Evolutionary conservation across 1,139 yeast species (phyloP).

Genomic region (Sporopachydermia cereana): DNA sequence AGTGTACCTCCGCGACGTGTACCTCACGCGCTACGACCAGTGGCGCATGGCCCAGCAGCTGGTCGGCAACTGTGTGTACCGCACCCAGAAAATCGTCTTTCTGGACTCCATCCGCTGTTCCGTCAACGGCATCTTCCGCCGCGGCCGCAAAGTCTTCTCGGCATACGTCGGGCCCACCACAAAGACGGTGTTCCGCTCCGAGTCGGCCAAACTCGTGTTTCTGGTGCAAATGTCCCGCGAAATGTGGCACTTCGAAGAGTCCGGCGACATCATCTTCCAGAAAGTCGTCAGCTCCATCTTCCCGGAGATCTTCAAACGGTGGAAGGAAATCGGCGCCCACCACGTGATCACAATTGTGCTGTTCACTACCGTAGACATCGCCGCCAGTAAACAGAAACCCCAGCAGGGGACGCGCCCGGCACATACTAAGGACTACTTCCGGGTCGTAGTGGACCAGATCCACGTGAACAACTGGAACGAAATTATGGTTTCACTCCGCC

Average conservation of each 20-base stretch:
- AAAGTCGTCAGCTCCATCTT: conserved; percentile 82
- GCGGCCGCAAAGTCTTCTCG: conserved; percentile 55
- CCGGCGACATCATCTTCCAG: conserved; percentile 89
- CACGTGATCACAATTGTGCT: conserved; percentile 86
- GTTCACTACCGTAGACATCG: conserved; percentile 69
- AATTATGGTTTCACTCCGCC: conserved; percentile 77
- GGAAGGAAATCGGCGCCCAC: conserved; percentile 81
- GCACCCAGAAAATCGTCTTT: conserved; percentile 53
- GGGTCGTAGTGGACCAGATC: conserved; percentile 94
- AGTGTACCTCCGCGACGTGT: conserved; percentile 67
- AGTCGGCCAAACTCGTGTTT: conserved; percentile 74
- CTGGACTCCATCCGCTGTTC: conserved; percentile 52
- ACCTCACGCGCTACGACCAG: conserved; percentile 85
- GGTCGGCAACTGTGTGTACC: conserved; percentile 52
- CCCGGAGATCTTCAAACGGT: conserved; percentile 78
- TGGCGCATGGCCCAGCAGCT: conserved; percentile 68
- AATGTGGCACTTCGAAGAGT: conserved; percentile 98
- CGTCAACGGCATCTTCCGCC: conserved; percentile 55
- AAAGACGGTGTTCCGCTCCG: conserved; percentile 76
- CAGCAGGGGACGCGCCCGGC: conserved; percentile 64
- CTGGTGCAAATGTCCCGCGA: conserved; percentile 84
- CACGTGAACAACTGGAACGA: conserved; percentile 81
- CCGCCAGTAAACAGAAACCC: conserved; percentile 19
- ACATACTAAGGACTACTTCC: conserved; percentile 64
- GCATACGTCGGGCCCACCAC: conserved; percentile 65